These are phyloP conservation scores for Sclerotinia glacialis DNA, from an alignment of 2,329 filamentous ascomycete genomes.

Conservation along the genomic window DNA sequence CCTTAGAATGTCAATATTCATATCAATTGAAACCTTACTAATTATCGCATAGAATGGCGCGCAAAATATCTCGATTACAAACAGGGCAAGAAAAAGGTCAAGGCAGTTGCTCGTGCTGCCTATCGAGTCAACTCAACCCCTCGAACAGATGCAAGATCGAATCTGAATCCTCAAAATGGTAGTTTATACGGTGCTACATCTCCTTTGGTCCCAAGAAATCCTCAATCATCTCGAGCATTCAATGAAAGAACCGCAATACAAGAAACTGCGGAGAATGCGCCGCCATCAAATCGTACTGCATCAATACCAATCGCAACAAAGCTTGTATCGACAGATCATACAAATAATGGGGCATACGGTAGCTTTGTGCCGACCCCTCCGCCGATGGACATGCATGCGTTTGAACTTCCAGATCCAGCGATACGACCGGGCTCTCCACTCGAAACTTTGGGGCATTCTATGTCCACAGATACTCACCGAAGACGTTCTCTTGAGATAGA, in stretches of 20 bases:
- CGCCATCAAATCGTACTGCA: neutral
- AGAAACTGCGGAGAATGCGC: neutral
- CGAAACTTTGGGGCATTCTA: conserved; percentile 2
- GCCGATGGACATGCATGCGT: conserved; percentile 39
- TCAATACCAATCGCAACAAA: conserved; percentile 1
- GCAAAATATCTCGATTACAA: conserved; percentile 95
- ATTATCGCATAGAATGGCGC: conserved; percentile 68
- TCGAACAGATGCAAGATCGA: conserved; percentile 25
- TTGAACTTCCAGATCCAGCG: conserved; percentile 62
- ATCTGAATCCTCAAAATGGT: conserved; percentile 21
- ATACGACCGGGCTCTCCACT: conserved; percentile 24
- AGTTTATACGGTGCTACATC: conserved; percentile 34
- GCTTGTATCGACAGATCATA: neutral
- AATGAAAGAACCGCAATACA: neutral
- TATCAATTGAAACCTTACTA: conserved; percentile 4
- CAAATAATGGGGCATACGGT: conserved; percentile 48
- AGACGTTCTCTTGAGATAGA: conserved; percentile 10
- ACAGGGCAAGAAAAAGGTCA: conserved; percentile 90
- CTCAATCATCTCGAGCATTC: neutral
- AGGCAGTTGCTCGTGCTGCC: conserved; percentile 73
- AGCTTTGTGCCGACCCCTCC: conserved; percentile 60
- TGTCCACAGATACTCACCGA: conserved; percentile 1
- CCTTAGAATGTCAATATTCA: neutral
- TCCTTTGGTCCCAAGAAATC: conserved; percentile 22
- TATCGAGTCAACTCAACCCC: conserved; percentile 58